Evolutionary conservation across 148 eudicot genomes (phyloP).

Genomic region (Amaranthus palmeri): DNA sequence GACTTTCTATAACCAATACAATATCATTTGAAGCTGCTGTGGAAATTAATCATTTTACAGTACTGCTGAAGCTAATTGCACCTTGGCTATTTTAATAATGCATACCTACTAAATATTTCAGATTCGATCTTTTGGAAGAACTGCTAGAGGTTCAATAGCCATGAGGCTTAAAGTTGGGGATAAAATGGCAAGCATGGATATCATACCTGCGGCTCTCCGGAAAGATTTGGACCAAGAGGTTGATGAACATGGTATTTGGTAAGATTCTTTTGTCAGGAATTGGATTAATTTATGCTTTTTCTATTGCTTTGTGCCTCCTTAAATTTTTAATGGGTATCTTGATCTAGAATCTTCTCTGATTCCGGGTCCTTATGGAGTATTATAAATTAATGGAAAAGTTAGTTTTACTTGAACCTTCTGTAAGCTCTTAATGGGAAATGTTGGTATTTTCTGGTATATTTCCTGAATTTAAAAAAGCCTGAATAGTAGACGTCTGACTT

Average conservation of each 20-base stretch:
- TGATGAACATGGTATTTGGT: conserved; percentile 48
- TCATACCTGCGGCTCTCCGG: conserved; percentile 66
- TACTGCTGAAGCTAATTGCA: conserved; percentile 1
- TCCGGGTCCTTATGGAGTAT: background rate
- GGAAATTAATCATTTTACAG: conserved; percentile 3
- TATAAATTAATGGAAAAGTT: background rate
- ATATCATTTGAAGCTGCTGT: background rate
- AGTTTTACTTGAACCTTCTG: background rate
- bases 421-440: background rate
- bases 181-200: conserved; percentile 85
- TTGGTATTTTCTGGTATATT: too few relatives aligned
- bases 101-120: conserved; percentile 27
- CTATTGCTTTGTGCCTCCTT: background rate
- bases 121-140: conserved; percentile 87
- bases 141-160: conserved; percentile 78
- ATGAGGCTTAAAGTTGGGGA: conserved; percentile 82
- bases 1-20: background rate
- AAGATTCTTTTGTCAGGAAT: conserved; percentile 24
- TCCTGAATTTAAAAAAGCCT: too few relatives aligned
- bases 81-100: background rate
- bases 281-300: background rate
- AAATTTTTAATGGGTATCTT: background rate
- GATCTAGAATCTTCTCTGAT: background rate
- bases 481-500: too few relatives aligned
- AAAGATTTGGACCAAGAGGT: conserved; percentile 39